phyloP scores from a whole-genome alignment of 2,329 filamentous ascomycete species.

The Calonectria hawksworthii region DNA sequence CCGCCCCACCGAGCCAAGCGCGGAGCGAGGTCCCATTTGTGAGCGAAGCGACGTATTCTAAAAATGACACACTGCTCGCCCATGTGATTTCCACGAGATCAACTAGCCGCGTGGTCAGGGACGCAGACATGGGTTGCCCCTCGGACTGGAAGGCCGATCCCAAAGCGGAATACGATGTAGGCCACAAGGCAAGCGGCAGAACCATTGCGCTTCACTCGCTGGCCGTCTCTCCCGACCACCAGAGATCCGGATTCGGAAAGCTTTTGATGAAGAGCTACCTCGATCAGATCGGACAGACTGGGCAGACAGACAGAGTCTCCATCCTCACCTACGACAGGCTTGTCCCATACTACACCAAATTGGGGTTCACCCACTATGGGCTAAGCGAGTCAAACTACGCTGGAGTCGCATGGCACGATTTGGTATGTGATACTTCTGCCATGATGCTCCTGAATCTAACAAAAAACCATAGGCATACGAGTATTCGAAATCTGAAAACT shows the following conservation, averaged over 20 bases:
- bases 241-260: slow-evolving; percentile 45
- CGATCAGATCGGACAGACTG: slow-evolving; percentile 31
- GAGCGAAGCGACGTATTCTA: background rate
- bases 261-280: slow-evolving; percentile 42
- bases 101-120: slow-evolving; percentile 31
- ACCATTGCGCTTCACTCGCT: slow-evolving; percentile 48
- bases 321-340: slow-evolving; percentile 49
- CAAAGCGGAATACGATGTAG: slow-evolving; percentile 26
- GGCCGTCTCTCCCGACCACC: slow-evolving; percentile 43
- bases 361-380: slow-evolving; percentile 49
- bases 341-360: slow-evolving; percentile 46
- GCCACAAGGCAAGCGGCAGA: slow-evolving; percentile 41
- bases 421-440: slow-evolving; percentile 35
- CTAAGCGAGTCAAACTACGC: slow-evolving; percentile 48
- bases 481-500: background rate
- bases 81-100: slow-evolving; percentile 48
- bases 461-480: background rate
- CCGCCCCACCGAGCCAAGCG: slow-evolving; percentile 3
- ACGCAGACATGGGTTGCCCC: slow-evolving; percentile 47
- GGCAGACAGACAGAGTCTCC: slow-evolving; percentile 42
- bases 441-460: background rate
- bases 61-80: slow-evolving; percentile 39
- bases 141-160: slow-evolving; percentile 40
- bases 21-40: slow-evolving; percentile 28
- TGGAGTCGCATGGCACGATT: slow-evolving; percentile 48